Percentiles rank a stretch among this genome's conserved stretches.
phyloP scores from a whole-genome alignment of 306 rosid species.

The Oemleria cerasiformis region DNA sequence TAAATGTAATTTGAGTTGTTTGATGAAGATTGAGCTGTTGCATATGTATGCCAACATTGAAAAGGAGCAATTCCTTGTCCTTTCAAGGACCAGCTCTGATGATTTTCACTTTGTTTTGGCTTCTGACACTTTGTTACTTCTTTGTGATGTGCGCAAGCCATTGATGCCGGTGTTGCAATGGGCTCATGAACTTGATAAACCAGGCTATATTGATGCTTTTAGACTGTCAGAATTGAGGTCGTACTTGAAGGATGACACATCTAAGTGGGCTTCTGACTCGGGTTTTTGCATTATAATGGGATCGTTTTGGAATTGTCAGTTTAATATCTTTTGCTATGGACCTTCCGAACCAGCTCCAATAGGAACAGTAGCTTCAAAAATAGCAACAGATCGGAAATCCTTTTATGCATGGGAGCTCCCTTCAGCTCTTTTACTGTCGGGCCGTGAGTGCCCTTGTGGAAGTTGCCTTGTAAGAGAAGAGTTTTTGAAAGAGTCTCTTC shows the following conservation, averaged over 20 bases:
- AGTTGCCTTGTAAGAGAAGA: slow-evolving; percentile 59
- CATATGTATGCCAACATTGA: slow-evolving; percentile 34
- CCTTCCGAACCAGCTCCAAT: slow-evolving; percentile 35
- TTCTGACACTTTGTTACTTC: slow-evolving; percentile 49
- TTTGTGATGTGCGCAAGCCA: slow-evolving; percentile 65
- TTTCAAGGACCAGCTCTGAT: slow-evolving; percentile 45
- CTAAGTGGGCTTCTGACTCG: slow-evolving; percentile 48
- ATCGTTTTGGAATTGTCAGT: slow-evolving; percentile 57
- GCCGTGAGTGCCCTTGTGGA: slow-evolving; percentile 47
- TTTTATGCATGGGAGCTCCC: slow-evolving; percentile 70
- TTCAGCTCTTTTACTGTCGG: slow-evolving; percentile 42
- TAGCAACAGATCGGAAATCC: slow-evolving; percentile 30
- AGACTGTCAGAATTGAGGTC: slow-evolving; percentile 64
- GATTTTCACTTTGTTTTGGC: slow-evolving; percentile 50
- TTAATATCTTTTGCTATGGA: slow-evolving; percentile 59
- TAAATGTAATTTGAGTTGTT: slow-evolving; percentile 39
- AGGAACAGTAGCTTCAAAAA: slow-evolving; percentile 34
- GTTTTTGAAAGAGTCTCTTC: slow-evolving; percentile 47
- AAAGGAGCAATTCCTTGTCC: slow-evolving; percentile 50
- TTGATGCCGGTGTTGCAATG: slow-evolving; percentile 56
- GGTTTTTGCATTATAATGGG: slow-evolving; percentile 72
- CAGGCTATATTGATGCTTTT: slow-evolving; percentile 38
- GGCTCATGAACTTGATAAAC: slow-evolving; percentile 55
- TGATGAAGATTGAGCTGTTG: slow-evolving; percentile 50
- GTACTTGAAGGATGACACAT: slow-evolving; percentile 33